Evolutionary conservation across 306 rosid species (phyloP), one percentile per base, ranked within the genome.

Genomic region (Acacia confusa): DNA sequence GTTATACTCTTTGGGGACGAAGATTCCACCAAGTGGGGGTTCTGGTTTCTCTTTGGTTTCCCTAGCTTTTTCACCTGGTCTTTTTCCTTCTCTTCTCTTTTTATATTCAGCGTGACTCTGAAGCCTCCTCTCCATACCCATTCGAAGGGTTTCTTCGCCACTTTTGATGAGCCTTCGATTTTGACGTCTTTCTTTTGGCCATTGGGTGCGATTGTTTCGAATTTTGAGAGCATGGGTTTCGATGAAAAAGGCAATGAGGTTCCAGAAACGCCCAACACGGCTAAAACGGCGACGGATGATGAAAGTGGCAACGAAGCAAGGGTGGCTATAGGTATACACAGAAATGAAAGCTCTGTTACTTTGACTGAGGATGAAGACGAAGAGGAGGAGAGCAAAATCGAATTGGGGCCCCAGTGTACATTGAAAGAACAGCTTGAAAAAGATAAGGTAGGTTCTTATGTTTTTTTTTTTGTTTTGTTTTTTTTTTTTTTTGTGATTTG

Each of bases 381-480:
- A 34, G 98, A 95, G 14, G 95, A 89, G 32, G 92, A 89, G 5
- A 89, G 89, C 92, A 88, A 87, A 32, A 90, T 95, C 47, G 92
- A 92, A 68, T 83, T 95, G 89, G 99, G 99, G 4, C 99, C 98
- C 41, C 99, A 93, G 77, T 87, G 78, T 85, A 87, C 98, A 11
- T 82, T 95, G 55, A 95, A 95, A 87, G 92, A 92, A 78, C 98
- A 95, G 48, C 89, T 95, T 12, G 94, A 95, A 88, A 95, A 93
- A 73, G 99, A 95, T 79, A 90, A 91, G 94, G 99, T 93, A 76
- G 74, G 19, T 60, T 81, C 9, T 81, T 14, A 66, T 75, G 5
- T 52, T 22, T 57, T 44, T 79, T 28, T 28, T 28, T 3, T 3
- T 81, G 7, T 81, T 11, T 70, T 78, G n/a, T 7, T 60, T 22